Evolutionary conservation across 768 basidiomycete genomes (phyloP).

Genomic region (Goffeauzyma gilvescens): DNA sequence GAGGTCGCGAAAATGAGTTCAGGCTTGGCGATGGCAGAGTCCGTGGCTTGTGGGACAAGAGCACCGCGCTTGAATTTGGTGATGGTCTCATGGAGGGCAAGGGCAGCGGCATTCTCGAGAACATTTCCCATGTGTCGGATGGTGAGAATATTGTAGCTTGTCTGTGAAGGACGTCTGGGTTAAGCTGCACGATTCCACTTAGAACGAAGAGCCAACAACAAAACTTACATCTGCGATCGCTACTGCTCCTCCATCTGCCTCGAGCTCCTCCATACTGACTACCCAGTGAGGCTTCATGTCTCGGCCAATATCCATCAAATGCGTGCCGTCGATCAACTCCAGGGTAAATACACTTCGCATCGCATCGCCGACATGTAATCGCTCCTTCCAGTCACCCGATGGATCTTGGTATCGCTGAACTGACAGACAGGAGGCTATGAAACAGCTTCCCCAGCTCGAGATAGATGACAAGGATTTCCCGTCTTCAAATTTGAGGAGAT

Average conservation of each 20-base stretch:
- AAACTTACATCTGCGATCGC: conserved; percentile 28
- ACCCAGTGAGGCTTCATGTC: conserved; percentile 29
- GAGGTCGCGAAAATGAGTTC: conserved; percentile 24
- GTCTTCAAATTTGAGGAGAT: too few relatives aligned
- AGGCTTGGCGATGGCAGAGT: conserved; percentile 14
- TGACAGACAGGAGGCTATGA: conserved; percentile 22
- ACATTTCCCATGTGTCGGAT: conserved; percentile 22
- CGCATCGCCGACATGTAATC: conserved; percentile 27
- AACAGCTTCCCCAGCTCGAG: conserved; percentile 20
- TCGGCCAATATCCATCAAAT: conserved; percentile 19
- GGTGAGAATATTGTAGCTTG: conserved; percentile 24
- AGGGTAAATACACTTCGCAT: conserved; percentile 27
- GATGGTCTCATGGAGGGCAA: conserved; percentile 28
- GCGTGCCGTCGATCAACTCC: conserved; percentile 15
- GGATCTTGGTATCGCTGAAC: conserved; percentile 10
- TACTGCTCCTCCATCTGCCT: conserved; percentile 21
- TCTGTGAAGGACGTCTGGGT: conserved; percentile 15
- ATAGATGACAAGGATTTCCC: neutral
- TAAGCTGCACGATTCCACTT: too few relatives aligned
- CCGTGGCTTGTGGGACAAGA: neutral
- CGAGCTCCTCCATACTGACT: conserved; percentile 18
- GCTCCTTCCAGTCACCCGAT: conserved; percentile 9
- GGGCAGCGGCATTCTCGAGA: conserved; percentile 22
- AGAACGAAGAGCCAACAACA: neutral
- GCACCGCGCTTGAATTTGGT: conserved; percentile 19